Conservation (phyloP, 2,329 filamentous ascomycete genomes). For the Amauroascus niger region DNA sequence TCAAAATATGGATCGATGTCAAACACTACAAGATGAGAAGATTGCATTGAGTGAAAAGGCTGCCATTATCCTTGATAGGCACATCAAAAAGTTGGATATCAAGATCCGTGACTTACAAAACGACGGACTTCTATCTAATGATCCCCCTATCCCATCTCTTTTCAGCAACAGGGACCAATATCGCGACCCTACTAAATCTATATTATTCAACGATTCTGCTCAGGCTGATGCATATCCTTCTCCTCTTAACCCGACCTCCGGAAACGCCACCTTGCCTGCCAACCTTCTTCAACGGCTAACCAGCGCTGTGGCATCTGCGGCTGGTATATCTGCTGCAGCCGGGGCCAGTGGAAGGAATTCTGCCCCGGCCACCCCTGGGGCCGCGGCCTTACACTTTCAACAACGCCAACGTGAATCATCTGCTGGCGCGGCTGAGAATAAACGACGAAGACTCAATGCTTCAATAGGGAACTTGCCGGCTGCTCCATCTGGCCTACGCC, state of each 20-base stretch:
- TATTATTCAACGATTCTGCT: slow-evolving; percentile 40
- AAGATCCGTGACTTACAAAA: slow-evolving; percentile 51
- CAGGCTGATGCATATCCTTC: slow-evolving; percentile 36
- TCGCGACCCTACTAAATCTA: slow-evolving; percentile 38
- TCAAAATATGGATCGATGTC: slow-evolving; percentile 49
- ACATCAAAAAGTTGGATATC: slow-evolving; percentile 53
- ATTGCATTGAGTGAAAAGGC: slow-evolving; percentile 52
- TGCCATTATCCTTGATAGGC: slow-evolving; percentile 50
- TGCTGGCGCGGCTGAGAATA: slow-evolving; percentile 45
- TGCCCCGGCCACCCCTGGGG: slow-evolving; percentile 38
- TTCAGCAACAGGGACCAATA: slow-evolving; percentile 39
- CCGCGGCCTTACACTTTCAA: slow-evolving; percentile 33
- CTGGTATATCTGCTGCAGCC: slow-evolving; percentile 33
- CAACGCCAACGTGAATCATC: slow-evolving; percentile 47
- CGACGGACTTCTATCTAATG: slow-evolving; percentile 50
- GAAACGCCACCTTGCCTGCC: slow-evolving; percentile 46
- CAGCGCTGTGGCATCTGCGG: slow-evolving; percentile 26
- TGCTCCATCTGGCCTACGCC: slow-evolving; percentile 47
- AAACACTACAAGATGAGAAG: slow-evolving; percentile 54
- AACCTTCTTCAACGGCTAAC: slow-evolving; percentile 44
- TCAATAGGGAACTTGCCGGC: slow-evolving; percentile 46
- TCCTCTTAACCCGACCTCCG: slow-evolving; percentile 47
- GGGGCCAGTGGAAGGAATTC: slow-evolving; percentile 34
- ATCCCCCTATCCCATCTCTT: slow-evolving; percentile 51
- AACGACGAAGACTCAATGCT: slow-evolving; percentile 49